These are phyloP conservation scores for Wallacemonas collosoma DNA, from an alignment of 208 protist genomes.

Conservation along the genomic window DNA sequence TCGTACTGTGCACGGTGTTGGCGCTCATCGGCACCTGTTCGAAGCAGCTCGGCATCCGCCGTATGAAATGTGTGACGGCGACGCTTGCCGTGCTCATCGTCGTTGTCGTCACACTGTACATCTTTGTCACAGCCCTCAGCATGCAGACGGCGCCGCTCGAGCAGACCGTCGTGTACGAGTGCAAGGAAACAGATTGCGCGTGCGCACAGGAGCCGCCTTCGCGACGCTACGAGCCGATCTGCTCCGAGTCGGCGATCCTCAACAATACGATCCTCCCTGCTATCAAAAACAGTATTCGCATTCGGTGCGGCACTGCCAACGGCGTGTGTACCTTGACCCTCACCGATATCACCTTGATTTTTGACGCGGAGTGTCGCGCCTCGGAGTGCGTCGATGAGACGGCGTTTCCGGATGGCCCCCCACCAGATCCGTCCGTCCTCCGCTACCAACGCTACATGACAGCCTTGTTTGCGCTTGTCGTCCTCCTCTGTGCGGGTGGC, in stretches of 20 bases:
- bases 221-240: slow-evolving; percentile 57
- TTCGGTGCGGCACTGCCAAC: slow-evolving; percentile 40
- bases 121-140: slow-evolving; percentile 57
- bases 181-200: slow-evolving; percentile 56
- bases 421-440: slow-evolving; percentile 23
- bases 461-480: slow-evolving; percentile 29
- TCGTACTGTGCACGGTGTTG: slow-evolving; percentile 53
- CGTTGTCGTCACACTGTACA: slow-evolving; percentile 48
- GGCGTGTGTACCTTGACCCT: slow-evolving; percentile 56
- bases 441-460: slow-evolving; percentile 26
- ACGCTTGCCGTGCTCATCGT: slow-evolving; percentile 35
- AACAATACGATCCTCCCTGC: slow-evolving; percentile 49
- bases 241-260: slow-evolving; percentile 54
- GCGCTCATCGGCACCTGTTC: slow-evolving; percentile 47
- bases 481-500: slow-evolving; percentile 31
- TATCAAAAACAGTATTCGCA: slow-evolving; percentile 61
- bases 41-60: slow-evolving; percentile 33
- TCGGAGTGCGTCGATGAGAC: slow-evolving; percentile 72
- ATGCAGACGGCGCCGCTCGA: slow-evolving; percentile 41
- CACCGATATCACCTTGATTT: slow-evolving; percentile 58
- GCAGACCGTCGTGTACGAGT: slow-evolving; percentile 55
- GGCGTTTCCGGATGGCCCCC: slow-evolving; percentile 43
- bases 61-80: slow-evolving; percentile 38
- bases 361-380: slow-evolving; percentile 67
- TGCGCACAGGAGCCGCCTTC: slow-evolving; percentile 70